Base-by-base conservation (phyloP, 352 stramenopile genomes). In the Thalassiosira hispida region DNA sequence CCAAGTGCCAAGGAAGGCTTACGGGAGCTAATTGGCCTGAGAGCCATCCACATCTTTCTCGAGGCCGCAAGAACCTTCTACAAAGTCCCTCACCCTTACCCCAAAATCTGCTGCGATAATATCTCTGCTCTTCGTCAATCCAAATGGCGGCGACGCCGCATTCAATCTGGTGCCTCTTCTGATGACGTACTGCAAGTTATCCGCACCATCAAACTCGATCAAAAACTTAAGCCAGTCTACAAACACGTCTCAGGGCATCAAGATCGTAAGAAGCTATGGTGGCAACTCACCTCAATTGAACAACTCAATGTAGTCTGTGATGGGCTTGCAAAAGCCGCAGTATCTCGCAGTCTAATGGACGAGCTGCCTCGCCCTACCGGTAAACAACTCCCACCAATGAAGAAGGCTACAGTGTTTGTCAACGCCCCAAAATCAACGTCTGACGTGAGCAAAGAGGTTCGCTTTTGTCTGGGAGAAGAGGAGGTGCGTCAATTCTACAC, bases 261-360 rank as follows among this genome's bases (percentile, higher is more conserved):
- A 25, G 72, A 80, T 23, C 27, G 18, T 2, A 3, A 61, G 12
- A 31, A 57, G 23, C 23, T 51, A 20, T 68, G 57, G 62, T 20
- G 5, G 0, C 1, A 80, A 1, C 25, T 80, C 5, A 53, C 29
- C 57, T 49, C 66, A 1, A 46, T 44, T 3, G 14, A 62, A 22
- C 57, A 78, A 35, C 25, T 78, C 0, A 78, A 78, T 22, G 46
- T 59, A 20, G 27, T 65, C 2, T 78, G 69, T 18, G 55, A 78
- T 31, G 1, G n/a, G 5, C 14, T 59, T 6, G 72, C 72, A 12
- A 80, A 80, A 29, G 23, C 7, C 23, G 69, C 59, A 25, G 33
- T 77, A 14, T 14, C 33, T 14, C 44, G 31, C 53, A 33, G 25
- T 16, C 14, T 77, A n/a, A 12, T 23, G 22, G 40, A 12, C n/a